Evolutionary conservation across 225 moss, liverwort and hornwort species (phyloP).

Genomic region (Marchantia paleacea): DNA sequence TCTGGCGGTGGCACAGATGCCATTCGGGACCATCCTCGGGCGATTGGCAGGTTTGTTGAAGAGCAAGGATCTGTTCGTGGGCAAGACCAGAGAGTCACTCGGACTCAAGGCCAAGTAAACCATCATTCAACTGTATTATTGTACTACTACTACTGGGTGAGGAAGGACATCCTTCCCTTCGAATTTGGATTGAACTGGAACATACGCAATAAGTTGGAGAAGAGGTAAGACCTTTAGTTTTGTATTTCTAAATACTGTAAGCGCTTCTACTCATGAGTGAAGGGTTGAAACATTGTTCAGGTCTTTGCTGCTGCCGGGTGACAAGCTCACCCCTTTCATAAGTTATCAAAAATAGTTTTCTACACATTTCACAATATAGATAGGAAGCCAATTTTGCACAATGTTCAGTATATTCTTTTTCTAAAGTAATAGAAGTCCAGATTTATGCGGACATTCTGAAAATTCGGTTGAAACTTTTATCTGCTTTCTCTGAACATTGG

Average conservation of each 20-base stretch:
- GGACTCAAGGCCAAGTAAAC: slow-evolving; percentile 48
- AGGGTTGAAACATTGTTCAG: not conserved
- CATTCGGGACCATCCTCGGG: slow-evolving; percentile 66
- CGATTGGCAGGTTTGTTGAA: slow-evolving; percentile 72
- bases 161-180: not conserved
- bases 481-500: no score
- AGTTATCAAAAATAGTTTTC: not conserved
- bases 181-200: not conserved
- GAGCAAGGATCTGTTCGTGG: slow-evolving; percentile 72
- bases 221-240: not conserved
- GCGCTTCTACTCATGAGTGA: not conserved
- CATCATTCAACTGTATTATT: slow-evolving; percentile 8
- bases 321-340: not conserved
- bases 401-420: not conserved
- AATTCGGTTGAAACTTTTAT: no score
- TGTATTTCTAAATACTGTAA: not conserved
- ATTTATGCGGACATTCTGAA: not conserved
- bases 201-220: not conserved
- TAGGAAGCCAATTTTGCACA: slow-evolving; percentile 22
- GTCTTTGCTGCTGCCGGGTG: not conserved
- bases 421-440: not conserved
- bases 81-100: slow-evolving; percentile 37
- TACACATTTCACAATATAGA: not conserved
- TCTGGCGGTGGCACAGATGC: slow-evolving; percentile 57
- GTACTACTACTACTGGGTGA: not conserved